These are phyloP conservation scores for Monsonia emarginata DNA, from an alignment of 441 rosid genomes.

Conservation along the genomic window DNA sequence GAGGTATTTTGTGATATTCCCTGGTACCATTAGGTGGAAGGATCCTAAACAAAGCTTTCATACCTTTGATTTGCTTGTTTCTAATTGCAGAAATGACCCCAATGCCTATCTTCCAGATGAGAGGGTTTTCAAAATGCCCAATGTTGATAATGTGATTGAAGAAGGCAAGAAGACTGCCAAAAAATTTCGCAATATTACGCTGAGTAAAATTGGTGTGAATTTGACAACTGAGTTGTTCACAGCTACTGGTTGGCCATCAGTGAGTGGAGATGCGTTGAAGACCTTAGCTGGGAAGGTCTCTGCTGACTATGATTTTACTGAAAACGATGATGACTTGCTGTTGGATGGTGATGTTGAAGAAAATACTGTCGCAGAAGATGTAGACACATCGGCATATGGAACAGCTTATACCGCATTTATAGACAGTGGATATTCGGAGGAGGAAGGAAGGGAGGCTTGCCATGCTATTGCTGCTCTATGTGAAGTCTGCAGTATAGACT, in stretches of 20 bases:
- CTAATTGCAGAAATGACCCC: slow-evolving; percentile 38
- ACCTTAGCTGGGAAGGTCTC: slow-evolving; percentile 69
- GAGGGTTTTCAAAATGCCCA: slow-evolving; percentile 53
- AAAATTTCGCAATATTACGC: slow-evolving; percentile 53
- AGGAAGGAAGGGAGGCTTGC: slow-evolving; percentile 71
- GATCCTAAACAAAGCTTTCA: neutral
- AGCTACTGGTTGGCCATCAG: slow-evolving; percentile 75
- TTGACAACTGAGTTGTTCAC: slow-evolving; percentile 67
- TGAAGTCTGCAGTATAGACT: slow-evolving; percentile 81
- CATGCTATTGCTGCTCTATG: slow-evolving; percentile 83
- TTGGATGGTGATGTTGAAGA: slow-evolving; percentile 26
- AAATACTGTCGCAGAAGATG: slow-evolving; percentile 20
- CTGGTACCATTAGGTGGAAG: neutral
- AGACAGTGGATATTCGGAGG: slow-evolving; percentile 20
- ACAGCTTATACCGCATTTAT: slow-evolving; percentile 42
- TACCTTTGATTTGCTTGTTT: slow-evolving; percentile 18
- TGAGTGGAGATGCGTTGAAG: slow-evolving; percentile 70
- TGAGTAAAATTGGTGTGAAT: slow-evolving; percentile 37
- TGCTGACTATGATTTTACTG: slow-evolving; percentile 42
- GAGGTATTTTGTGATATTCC: too few species aligned
- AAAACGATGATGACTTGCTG: slow-evolving; percentile 27
- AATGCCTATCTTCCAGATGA: slow-evolving; percentile 38
- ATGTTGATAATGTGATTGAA: slow-evolving; percentile 66
- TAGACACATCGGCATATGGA: slow-evolving; percentile 47
- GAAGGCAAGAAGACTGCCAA: slow-evolving; percentile 71